Percentiles rank a stretch among this genome's conserved stretches.
Evolutionary conservation across 495 filamentous ascomycete genomes (phyloP).

Genomic region (Barbatosphaeria neglecta): DNA sequence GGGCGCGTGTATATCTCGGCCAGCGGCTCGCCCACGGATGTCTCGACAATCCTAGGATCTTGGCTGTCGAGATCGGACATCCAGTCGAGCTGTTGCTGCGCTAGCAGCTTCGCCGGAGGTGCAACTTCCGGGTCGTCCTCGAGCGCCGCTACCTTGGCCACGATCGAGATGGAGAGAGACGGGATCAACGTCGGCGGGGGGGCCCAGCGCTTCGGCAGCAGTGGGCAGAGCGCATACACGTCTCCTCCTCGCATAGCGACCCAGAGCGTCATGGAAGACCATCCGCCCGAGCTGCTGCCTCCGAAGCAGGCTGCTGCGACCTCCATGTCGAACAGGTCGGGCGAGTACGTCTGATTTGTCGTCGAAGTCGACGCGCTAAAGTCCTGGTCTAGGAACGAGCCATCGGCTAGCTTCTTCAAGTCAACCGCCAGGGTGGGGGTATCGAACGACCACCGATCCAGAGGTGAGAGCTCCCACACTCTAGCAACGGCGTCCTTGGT

Average conservation of each 20-base stretch:
- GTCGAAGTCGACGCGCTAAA: slow-evolving; percentile 57
- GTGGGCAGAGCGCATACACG: slow-evolving; percentile 80
- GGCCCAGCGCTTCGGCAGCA: slow-evolving; percentile 72
- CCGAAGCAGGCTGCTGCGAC: slow-evolving; percentile 78
- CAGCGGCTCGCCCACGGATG: slow-evolving; percentile 21
- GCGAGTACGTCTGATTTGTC: slow-evolving; percentile 68
- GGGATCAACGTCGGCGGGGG: slow-evolving; percentile 64
- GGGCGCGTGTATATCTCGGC: slow-evolving; percentile 61
- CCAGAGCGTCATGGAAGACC: slow-evolving; percentile 89
- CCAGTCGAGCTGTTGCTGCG: slow-evolving; percentile 67
- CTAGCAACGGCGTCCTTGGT: slow-evolving; percentile 76
- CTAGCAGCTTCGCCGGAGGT: slow-evolving; percentile 46
- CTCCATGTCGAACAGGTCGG: slow-evolving; percentile 77
- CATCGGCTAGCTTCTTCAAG: slow-evolving; percentile 69
- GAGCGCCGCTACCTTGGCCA: slow-evolving; percentile 49
- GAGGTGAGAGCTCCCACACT: slow-evolving; percentile 72
- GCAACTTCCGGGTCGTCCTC: slow-evolving; percentile 45
- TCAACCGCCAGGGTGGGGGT: slow-evolving; percentile 71
- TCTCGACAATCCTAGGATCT: slow-evolving; percentile 45
- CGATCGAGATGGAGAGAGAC: slow-evolving; percentile 61
- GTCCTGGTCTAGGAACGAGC: slow-evolving; percentile 62
- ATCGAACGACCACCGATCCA: slow-evolving; percentile 75
- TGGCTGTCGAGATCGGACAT: slow-evolving; percentile 70
- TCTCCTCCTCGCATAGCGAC: slow-evolving; percentile 80
- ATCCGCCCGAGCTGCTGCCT: slow-evolving; percentile 62